Evolutionary conservation across 768 basidiomycete genomes (phyloP).

Genomic region (Inosperma sp.): DNA sequence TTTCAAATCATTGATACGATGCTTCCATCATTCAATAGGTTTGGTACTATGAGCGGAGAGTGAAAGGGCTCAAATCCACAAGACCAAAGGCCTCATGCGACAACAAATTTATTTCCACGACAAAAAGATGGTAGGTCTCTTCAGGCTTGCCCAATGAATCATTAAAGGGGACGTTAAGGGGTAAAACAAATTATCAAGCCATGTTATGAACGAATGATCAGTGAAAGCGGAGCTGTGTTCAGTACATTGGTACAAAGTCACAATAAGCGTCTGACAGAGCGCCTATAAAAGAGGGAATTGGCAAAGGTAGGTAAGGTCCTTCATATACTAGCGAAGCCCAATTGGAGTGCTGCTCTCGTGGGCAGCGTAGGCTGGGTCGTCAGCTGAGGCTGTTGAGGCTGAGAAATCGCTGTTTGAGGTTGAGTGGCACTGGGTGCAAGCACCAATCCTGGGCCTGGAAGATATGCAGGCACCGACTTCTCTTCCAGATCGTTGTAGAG

Average conservation of each 20-base stretch:
- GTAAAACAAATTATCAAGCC: background rate
- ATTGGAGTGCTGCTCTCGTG: constrained; percentile 44
- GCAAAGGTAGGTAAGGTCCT: constrained; percentile 12
- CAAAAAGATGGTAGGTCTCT: too few species aligned
- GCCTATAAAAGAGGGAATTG: constrained; percentile 9
- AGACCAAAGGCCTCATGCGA: too few species aligned
- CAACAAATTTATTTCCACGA: too few species aligned
- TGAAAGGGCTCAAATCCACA: too few species aligned
- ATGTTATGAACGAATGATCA: background rate
- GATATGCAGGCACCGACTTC: constrained; percentile 61
- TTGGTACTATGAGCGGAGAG: too few species aligned
- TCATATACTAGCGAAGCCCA: constrained; percentile 50
- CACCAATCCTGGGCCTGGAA: constrained; percentile 37
- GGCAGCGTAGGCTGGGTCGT: constrained; percentile 37
- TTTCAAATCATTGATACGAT: too few species aligned
- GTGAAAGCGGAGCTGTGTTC: constrained; percentile 17
- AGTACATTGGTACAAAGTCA: constrained; percentile 28
- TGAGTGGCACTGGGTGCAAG: constrained; percentile 20
- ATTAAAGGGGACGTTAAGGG: too few species aligned
- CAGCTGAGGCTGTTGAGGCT: constrained; percentile 36
- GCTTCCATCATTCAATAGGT: too few species aligned
- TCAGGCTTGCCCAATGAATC: too few species aligned
- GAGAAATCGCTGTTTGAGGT: constrained; percentile 23
- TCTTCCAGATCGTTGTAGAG: constrained; percentile 72
- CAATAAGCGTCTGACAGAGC: constrained; percentile 11